A percentile compares a stretch with the other conserved stretches of the same genome.
Conservation (phyloP, 2,329 filamentous ascomycete genomes). For the Sporothrix protearum region DNA sequence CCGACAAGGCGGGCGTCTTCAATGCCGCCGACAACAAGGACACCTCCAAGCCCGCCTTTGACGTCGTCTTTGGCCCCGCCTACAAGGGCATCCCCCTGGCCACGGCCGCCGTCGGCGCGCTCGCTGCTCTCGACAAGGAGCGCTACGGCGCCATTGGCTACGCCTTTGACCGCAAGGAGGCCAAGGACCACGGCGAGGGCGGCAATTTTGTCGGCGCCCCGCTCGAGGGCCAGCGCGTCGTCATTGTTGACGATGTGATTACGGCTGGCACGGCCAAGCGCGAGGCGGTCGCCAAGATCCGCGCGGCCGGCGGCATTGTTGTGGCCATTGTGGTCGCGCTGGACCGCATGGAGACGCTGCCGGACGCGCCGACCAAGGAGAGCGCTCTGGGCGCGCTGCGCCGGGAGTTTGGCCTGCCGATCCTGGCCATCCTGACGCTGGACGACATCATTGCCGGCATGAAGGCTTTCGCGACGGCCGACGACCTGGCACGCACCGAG, state of each 20-base stretch:
- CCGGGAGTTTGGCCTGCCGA: slow-evolving; percentile 78
- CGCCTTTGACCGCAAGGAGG: slow-evolving; percentile 93
- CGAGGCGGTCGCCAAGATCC: slow-evolving; percentile 87
- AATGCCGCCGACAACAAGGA: neutral
- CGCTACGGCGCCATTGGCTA: slow-evolving; percentile 69
- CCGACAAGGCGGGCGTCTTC: slow-evolving; percentile 25
- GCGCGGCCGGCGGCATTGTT: slow-evolving; percentile 76
- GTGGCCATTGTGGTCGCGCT: slow-evolving; percentile 85
- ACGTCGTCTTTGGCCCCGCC: slow-evolving; percentile 87
- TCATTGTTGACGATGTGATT: slow-evolving; percentile 96
- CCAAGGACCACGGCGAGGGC: slow-evolving; percentile 92
- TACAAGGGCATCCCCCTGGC: slow-evolving; percentile 98
- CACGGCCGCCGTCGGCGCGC: slow-evolving; percentile 55
- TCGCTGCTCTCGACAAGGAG: slow-evolving; percentile 35
- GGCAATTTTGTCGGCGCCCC: slow-evolving; percentile 86
- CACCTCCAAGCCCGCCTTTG: slow-evolving; percentile 48
- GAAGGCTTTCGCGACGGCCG: slow-evolving; percentile 57
- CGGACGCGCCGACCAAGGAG: slow-evolving; percentile 56
- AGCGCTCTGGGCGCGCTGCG: slow-evolving; percentile 85
- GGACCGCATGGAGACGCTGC: slow-evolving; percentile 81
- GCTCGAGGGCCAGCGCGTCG: slow-evolving; percentile 76
- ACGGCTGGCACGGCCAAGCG: slow-evolving; percentile 92
- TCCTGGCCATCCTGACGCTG: slow-evolving; percentile 77
- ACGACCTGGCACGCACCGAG: slow-evolving; percentile 64
- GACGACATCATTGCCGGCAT: slow-evolving; percentile 75